Evolutionary conservation across 2,329 filamentous ascomycete species (phyloP).

Genomic region (Hirsutella minnesotensis): DNA sequence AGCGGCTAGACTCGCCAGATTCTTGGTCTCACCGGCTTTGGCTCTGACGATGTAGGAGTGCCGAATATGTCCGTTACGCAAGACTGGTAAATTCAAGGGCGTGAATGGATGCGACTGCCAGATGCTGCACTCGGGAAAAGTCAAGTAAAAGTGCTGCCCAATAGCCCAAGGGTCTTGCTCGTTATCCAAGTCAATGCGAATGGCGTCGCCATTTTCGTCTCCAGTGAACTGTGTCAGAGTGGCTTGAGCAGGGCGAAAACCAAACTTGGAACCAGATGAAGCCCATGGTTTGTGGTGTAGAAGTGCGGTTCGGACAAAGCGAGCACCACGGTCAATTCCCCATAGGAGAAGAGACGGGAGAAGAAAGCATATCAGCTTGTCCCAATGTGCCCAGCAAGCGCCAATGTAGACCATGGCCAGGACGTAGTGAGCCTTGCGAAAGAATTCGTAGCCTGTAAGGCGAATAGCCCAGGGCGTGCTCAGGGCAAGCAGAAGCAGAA

Average conservation of each 20-base stretch:
- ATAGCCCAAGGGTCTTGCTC: slow-evolving; percentile 48
- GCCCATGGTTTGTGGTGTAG: slow-evolving; percentile 45
- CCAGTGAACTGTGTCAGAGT: slow-evolving; percentile 36
- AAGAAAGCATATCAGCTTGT: slow-evolving; percentile 54
- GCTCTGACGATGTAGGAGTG: slow-evolving; percentile 48
- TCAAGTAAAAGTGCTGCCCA: slow-evolving; percentile 62
- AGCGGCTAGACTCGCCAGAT: slow-evolving; percentile 33
- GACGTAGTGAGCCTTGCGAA: slow-evolving; percentile 63
- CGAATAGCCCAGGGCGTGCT: slow-evolving; percentile 46
- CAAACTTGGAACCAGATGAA: slow-evolving; percentile 25
- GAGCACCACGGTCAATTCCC: slow-evolving; percentile 48
- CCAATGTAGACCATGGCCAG: slow-evolving; percentile 64
- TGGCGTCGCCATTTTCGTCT: slow-evolving; percentile 43
- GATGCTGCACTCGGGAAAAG: slow-evolving; percentile 52
- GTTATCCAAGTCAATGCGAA: slow-evolving; percentile 55
- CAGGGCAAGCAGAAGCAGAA: slow-evolving; percentile 49
- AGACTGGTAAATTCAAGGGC: slow-evolving; percentile 40
- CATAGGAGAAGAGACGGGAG: slow-evolving; percentile 54
- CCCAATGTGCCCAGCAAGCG: slow-evolving; percentile 67
- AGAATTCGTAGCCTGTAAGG: slow-evolving; percentile 64
- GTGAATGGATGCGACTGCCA: slow-evolving; percentile 68
- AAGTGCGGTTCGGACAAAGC: slow-evolving; percentile 44
- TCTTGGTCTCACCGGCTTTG: slow-evolving; percentile 46
- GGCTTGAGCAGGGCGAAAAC: slow-evolving; percentile 43
- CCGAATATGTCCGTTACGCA: slow-evolving; percentile 25